phyloP scores from a whole-genome alignment of 169 alveolate genomes.

The Fabrea salina region DNA sequence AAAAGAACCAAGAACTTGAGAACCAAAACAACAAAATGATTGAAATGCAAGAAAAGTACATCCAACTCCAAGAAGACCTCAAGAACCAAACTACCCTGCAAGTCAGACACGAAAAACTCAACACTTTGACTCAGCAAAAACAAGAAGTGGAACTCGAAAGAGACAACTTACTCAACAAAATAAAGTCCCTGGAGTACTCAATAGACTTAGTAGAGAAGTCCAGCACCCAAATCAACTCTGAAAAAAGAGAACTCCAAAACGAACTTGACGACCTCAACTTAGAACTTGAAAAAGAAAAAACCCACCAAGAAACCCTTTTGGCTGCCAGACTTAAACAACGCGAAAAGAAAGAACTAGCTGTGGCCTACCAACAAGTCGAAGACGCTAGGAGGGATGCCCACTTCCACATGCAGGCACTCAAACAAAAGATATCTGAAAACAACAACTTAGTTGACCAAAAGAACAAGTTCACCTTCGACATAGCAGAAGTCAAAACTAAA shows the following conservation, averaged over 20 bases:
- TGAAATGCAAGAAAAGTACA: background rate
- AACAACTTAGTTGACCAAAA: conserved; percentile 32
- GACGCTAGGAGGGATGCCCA: conserved; percentile 10
- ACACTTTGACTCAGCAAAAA: background rate
- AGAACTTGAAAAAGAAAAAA: conserved; percentile 41
- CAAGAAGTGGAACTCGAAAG: conserved; percentile 39
- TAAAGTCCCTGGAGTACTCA: conserved; percentile 35
- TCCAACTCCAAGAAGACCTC: conserved; percentile 35
- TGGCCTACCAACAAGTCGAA: background rate
- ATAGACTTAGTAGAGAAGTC: conserved; percentile 40
- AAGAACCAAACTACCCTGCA: conserved; percentile 32
- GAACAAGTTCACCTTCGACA: conserved; percentile 29
- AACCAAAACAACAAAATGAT: conserved; percentile 19
- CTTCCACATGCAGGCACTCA: background rate
- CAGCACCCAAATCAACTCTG: conserved; percentile 32
- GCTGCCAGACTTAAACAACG: conserved; percentile 35
- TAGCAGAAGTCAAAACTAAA: conserved; percentile 39
- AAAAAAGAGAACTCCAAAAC: conserved; percentile 35
- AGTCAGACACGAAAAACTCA: background rate
- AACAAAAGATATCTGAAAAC: conserved; percentile 26
- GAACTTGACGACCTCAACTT: conserved; percentile 39
- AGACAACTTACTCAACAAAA: conserved; percentile 33
- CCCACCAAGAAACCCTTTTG: conserved; percentile 39
- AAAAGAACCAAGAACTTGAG: conserved; percentile 34
- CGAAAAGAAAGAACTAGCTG: conserved; percentile 42